Evolutionary conservation across 2,329 filamentous ascomycete species (phyloP).

Genomic region (Diaporthe nobilis): DNA sequence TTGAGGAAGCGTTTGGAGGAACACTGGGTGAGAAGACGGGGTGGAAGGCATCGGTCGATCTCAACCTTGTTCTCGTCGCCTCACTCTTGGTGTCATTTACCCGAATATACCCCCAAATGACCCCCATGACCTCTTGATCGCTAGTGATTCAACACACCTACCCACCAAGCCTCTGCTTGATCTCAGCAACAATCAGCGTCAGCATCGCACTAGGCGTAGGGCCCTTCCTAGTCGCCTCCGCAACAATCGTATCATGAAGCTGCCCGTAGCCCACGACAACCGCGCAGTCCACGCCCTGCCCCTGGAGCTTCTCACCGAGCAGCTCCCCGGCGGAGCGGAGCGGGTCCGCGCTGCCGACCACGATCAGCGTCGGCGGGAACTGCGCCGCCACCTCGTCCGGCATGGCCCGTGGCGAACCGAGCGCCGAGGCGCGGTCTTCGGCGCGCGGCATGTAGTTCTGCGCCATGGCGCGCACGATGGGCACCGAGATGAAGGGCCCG

Average conservation of each 20-base stretch:
- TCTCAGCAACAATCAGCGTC: constrained; percentile 1
- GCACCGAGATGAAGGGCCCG: not conserved
- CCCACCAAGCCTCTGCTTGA: not conserved
- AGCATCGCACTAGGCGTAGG: constrained; percentile 3
- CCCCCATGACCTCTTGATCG: too few relatives aligned
- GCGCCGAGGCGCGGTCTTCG: not conserved
- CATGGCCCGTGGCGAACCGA: not conserved
- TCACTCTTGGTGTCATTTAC: not conserved
- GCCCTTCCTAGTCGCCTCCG: not conserved
- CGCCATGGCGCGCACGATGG: not conserved
- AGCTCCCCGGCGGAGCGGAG: not conserved
- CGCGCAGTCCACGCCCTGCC: not conserved
- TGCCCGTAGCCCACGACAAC: constrained; percentile 2
- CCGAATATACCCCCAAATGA: not conserved
- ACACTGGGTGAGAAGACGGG: not conserved
- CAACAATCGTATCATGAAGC: constrained; percentile 4
- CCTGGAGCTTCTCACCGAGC: constrained; percentile 19
- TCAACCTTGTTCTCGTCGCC: rapidly evolving
- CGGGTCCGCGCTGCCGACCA: constrained; percentile 8
- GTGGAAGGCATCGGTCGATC: not conserved
- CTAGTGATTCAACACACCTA: not conserved
- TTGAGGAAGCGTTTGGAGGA: too few relatives aligned
- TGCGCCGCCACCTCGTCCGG: not conserved
- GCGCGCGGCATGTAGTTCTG: not conserved
- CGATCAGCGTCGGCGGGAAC: constrained; percentile 20